Evolutionary conservation across 2,329 filamentous ascomycete genomes (phyloP).

Genomic region (Neurospora sp.): DNA sequence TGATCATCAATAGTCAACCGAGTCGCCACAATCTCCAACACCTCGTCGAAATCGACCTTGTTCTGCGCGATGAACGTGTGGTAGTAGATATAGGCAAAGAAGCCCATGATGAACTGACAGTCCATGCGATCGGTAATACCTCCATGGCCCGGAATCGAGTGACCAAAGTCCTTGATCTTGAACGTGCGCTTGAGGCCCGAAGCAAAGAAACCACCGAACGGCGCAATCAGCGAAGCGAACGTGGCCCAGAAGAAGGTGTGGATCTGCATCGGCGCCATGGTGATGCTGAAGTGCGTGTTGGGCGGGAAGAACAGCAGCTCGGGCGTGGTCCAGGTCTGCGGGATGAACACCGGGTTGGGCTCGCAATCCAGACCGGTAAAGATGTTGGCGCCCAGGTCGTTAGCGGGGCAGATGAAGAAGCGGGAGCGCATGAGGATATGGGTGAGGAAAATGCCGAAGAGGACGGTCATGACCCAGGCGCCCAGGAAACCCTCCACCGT

Average conservation of each 20-base stretch:
- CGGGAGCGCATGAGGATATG: conserved; percentile 81
- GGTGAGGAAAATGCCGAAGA: conserved; percentile 74
- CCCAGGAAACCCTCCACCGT: conserved; percentile 96
- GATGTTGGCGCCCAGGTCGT: conserved; percentile 87
- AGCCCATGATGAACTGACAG: conserved; percentile 99
- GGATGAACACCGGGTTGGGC: conserved; percentile 83
- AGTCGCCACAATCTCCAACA: conserved; percentile 85
- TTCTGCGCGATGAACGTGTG: conserved; percentile 91
- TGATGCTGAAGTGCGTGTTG: conserved; percentile 50
- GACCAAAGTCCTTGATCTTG: conserved; percentile 99
- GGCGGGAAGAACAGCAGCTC: conserved; percentile 62
- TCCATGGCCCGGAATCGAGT: conserved; percentile 94
- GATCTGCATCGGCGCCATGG: conserved; percentile 80
- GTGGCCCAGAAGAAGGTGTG: conserved; percentile 84
- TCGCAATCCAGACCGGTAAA: conserved; percentile 84
- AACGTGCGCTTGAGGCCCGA: conserved; percentile 96
- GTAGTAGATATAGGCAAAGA: conserved; percentile 97
- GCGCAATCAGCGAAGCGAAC: conserved; percentile 92
- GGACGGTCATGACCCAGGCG: conserved; percentile 89
- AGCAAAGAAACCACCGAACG: conserved; percentile 97
- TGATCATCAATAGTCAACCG: conserved; percentile 84
- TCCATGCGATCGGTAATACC: conserved; percentile 99
- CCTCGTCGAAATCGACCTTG: conserved; percentile 72
- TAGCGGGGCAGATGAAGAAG: conserved; percentile 98
- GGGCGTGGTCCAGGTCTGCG: conserved; percentile 64